phyloP scores from a whole-genome alignment of 1,139 yeast species.

The Yamadazyma aaseri region DNA sequence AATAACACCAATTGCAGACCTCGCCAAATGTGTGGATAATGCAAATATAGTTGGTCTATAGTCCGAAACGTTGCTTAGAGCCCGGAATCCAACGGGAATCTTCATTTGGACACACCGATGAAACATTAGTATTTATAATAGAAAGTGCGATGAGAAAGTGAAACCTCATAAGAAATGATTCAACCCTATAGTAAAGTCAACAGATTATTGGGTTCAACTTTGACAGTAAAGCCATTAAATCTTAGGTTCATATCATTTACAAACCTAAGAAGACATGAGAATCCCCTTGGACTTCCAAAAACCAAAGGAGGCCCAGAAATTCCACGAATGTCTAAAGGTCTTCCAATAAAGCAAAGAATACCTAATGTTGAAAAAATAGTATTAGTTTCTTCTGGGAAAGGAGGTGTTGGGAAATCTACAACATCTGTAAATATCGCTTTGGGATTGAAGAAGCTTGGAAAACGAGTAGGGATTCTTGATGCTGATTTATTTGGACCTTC shows the following conservation, averaged over 20 bases:
- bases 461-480: constrained; percentile 69
- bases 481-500: constrained; percentile 88
- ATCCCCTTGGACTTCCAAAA: constrained; percentile 55
- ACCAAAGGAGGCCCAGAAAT: constrained; percentile 16
- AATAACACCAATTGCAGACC: constrained; percentile 85
- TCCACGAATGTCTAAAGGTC: constrained; percentile 44
- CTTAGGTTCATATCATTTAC: too few species aligned
- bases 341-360: constrained; percentile 55
- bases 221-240: too few species aligned
- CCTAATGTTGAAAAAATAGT: constrained; percentile 62
- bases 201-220: too few species aligned
- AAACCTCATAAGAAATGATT: too few species aligned
- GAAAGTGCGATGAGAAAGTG: too few species aligned
- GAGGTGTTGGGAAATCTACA: constrained; percentile 68
- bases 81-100: too few species aligned
- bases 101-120: too few species aligned
- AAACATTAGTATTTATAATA: too few species aligned
- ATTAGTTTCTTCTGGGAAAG: constrained; percentile 77
- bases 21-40: constrained; percentile 75
- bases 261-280: constrained; percentile 21
- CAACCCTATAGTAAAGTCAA: too few species aligned
- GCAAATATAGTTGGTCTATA: constrained; percentile 77
- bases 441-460: constrained; percentile 54
- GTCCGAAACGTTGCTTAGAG: background rate
- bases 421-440: constrained; percentile 67